Evolutionary conservation across 1,139 yeast genomes (phyloP), one percentile per base, ranked within the genome.

Genomic region (Diutina catenulata): DNA sequence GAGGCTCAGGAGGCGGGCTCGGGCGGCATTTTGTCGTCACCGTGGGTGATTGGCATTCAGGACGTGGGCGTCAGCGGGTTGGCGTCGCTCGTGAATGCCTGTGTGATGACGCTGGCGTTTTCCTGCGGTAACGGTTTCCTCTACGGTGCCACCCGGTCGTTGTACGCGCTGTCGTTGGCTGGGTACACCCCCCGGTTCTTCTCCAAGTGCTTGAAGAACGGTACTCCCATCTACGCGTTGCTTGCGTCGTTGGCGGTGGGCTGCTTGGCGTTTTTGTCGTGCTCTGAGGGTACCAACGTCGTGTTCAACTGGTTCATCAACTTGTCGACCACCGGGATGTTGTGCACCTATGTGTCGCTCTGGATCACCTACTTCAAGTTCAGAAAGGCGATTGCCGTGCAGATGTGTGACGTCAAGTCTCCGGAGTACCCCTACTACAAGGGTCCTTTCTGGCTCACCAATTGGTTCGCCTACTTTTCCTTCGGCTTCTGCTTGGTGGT

Each of bases 281-380:
- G 57, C 8, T 43, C 49, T 15, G 45, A 49, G 26, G 45, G 59
- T 4, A 51, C 64, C 11, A 53, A 51, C 27, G 44, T 45, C n/a
- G 67, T 60, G 3, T 60, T 62, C 48, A 55, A 55, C 44, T 62
- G 67, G 67, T 60, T 62, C 39, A 50, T 60, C 43, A 60, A 60
- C 45, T 56, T 62, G 47, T 52, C 62, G 37, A 74, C 79, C 15
- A 72, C 76, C 20, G 74, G 77, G 9, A 59, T 73, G 36, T 65
- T 74, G 46, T 55, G 72, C 42, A 64, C 74, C 13, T 74, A 75
- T 62, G 58, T 68, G 10, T 59, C 67, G 41, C 65, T 74, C 41
- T 70, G 76, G 53, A 53, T 63, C 46, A 53, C 67, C 40, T 74
- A 70, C 51, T 61, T 61, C 51, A 57, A 58, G 44, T 60, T 62